Base-by-base conservation (phyloP, 2,329 filamentous ascomycete genomes). In the Saccharata proteae region DNA sequence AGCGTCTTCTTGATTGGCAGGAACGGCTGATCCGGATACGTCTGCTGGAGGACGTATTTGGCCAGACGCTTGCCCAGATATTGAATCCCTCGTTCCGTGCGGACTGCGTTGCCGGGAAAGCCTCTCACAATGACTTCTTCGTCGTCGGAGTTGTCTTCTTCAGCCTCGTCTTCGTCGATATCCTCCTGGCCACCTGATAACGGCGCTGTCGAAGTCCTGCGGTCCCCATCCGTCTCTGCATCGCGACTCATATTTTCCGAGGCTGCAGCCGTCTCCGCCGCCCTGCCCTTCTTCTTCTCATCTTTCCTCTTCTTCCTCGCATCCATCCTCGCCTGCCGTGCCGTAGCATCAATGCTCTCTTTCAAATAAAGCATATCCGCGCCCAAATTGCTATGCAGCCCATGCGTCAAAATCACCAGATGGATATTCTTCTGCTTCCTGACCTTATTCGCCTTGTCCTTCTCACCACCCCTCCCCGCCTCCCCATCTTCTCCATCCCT, bases 341-440 rank as follows among this genome's bases (percentile, higher is more conserved):
- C 79, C 3, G 82, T 77, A 16, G 76, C 74, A 58, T 98, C 90
- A 39, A 98, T 96, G 55, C 84, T 93, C 57, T 98, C 90, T 51
- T 98, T 98, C 53, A 98, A 61, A 51, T 82, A 98, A 13, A 98
- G 65, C 90, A 98, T 93, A 52, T 98, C 90, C 14, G 85, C 81
- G 4, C 90, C 84, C 9, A 94, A 67, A 52, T 98, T 98, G 57
- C 88, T 93, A 55, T 98, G 90, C 40, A 98, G 57, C 0, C 90
- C 90, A 59, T 98, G 90, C 0, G 90, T 96, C 29, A 98, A 59
- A 19, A 98, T 67, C 15, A 98, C 90, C 24, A 98, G 63, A 51
- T 98, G 90, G 2, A 98, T 67, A 41, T 79, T 88, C 57, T 83
- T 84, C 42, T 69, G 69, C 51, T 76, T 80, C 40, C 59, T 66